A percentile compares a stretch with the other conserved stretches of the same genome.
Conservation (phyloP, 2,329 filamentous ascomycete species). For the Colletotrichum destructivum region DNA sequence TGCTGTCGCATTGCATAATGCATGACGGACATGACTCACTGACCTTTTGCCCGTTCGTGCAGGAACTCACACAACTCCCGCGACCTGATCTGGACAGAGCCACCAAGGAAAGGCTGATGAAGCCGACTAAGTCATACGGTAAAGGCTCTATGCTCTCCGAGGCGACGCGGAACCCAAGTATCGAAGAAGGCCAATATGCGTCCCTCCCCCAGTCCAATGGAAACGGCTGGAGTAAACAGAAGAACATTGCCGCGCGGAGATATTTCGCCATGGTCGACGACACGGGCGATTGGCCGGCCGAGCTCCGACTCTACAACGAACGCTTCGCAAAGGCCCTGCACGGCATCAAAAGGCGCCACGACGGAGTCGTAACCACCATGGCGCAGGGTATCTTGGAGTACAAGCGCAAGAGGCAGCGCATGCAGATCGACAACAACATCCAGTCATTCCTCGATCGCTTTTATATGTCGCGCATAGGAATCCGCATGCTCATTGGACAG, state of each 20-base stretch:
- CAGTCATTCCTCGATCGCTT: slow-evolving; percentile 98
- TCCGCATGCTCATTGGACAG: slow-evolving; percentile 98
- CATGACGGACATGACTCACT: slow-evolving; percentile 36
- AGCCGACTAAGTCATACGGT: slow-evolving; percentile 70
- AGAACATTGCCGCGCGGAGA: slow-evolving; percentile 70
- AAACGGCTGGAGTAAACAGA: slow-evolving; percentile 66
- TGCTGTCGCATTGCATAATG: slow-evolving; percentile 23
- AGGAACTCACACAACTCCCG: slow-evolving; percentile 93
- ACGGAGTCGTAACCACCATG: slow-evolving; percentile 97
- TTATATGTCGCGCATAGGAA: slow-evolving; percentile 99
- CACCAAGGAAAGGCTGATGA: slow-evolving; percentile 84
- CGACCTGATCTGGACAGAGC: slow-evolving; percentile 83
- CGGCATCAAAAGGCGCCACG: slow-evolving; percentile 95
- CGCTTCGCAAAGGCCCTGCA: slow-evolving; percentile 91
- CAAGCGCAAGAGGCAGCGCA: slow-evolving; percentile 94
- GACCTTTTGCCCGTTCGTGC: slow-evolving; percentile 33
- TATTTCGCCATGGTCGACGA: slow-evolving; percentile 97
- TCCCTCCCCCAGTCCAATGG: slow-evolving; percentile 58
- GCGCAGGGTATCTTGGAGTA: slow-evolving; percentile 98
- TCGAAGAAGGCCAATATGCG: slow-evolving; percentile 85
- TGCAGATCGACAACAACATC: slow-evolving; percentile 98
- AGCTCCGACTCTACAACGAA: slow-evolving; percentile 94
- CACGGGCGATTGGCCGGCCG: slow-evolving; percentile 89
- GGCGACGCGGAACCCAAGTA: slow-evolving; percentile 90
- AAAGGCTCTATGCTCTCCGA: slow-evolving; percentile 81